phyloP scores from a whole-genome alignment of 2,329 filamentous ascomycete species.

The Ascochyta fabae region DNA sequence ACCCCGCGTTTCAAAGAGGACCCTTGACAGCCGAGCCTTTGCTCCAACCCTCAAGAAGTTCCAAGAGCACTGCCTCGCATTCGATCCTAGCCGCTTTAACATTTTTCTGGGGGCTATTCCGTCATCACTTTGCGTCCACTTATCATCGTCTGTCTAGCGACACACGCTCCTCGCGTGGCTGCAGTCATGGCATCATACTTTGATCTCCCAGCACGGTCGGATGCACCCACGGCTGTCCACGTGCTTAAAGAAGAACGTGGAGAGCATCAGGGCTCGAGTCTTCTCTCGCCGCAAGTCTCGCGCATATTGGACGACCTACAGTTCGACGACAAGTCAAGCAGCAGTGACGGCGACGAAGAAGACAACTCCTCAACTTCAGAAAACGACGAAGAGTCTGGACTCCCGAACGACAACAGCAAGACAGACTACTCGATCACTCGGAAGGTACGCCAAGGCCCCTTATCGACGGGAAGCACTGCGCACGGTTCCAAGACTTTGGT shows the following conservation, averaged over 20 bases:
- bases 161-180: constrained; percentile 6
- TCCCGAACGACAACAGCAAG: constrained; percentile 13
- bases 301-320: constrained; percentile 39
- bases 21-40: constrained; percentile 16
- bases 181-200: constrained; percentile 46
- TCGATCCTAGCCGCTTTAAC: constrained; percentile 13
- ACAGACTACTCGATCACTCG: constrained; percentile 11
- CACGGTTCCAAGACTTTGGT: constrained; percentile 17
- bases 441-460: constrained; percentile 14
- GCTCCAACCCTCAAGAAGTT: constrained; percentile 11
- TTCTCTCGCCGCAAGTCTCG: constrained; percentile 41
- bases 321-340: constrained; percentile 36
- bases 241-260: constrained; percentile 24
- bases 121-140: constrained; percentile 13
- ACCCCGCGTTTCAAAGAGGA: constrained; percentile 10
- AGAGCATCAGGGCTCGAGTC: constrained; percentile 24
- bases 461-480: constrained; percentile 6
- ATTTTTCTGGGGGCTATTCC: not conserved
- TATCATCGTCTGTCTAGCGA: constrained; percentile 1
- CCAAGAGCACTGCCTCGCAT: constrained; percentile 16
- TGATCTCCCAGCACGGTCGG: constrained; percentile 33
- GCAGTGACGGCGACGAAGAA: constrained; percentile 23
- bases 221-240: constrained; percentile 17
- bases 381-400: constrained; percentile 18
- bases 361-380: constrained; percentile 1